Evolutionary conservation across 2,329 filamentous ascomycete genomes (phyloP).

Genomic region (Hymenoscyphus fraxineus): DNA sequence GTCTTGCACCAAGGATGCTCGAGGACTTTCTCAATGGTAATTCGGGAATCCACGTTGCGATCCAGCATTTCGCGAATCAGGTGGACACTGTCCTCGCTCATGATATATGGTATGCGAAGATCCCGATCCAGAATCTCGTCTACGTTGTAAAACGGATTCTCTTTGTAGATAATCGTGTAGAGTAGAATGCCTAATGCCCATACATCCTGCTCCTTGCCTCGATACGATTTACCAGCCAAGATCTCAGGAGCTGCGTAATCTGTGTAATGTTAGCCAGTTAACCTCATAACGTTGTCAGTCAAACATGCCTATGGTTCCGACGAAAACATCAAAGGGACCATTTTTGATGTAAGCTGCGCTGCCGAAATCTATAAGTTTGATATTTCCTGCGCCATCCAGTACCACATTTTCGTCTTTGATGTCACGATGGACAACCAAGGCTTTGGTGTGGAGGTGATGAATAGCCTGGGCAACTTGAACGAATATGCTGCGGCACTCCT

Average conservation of each 20-base stretch:
- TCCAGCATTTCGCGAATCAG: conserved; percentile 90
- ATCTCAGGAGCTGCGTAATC: conserved; percentile 99
- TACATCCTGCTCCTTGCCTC: conserved; percentile 95
- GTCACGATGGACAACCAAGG: conserved; percentile 89
- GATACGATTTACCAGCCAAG: conserved; percentile 83
- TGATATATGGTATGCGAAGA: conserved; percentile 79
- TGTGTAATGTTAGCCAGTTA: conserved; percentile 38
- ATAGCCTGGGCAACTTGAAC: conserved; percentile 86
- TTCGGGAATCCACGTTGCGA: conserved; percentile 76
- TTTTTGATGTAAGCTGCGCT: conserved; percentile 98
- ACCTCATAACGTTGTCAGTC: not conserved
- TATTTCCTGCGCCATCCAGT: conserved; percentile 87
- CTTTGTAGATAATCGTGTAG: conserved; percentile 99
- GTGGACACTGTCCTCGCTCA: conserved; percentile 90
- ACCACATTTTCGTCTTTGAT: conserved; percentile 99
- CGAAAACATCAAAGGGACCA: conserved; percentile 97
- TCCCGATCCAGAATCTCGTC: conserved; percentile 99
- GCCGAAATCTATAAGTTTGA: conserved; percentile 97
- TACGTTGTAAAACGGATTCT: conserved; percentile 98
- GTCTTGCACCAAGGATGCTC: conserved; percentile 71
- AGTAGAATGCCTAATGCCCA: conserved; percentile 96
- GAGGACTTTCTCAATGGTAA: conserved; percentile 83
- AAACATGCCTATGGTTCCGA: conserved; percentile 87
- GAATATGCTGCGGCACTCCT: conserved; percentile 92
- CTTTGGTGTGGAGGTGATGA: conserved; percentile 86